A percentile compares a stretch with the other conserved stretches of the same genome.
Conservation (phyloP, 2,329 filamentous ascomycete species). For the Botrytis aclada region DNA sequence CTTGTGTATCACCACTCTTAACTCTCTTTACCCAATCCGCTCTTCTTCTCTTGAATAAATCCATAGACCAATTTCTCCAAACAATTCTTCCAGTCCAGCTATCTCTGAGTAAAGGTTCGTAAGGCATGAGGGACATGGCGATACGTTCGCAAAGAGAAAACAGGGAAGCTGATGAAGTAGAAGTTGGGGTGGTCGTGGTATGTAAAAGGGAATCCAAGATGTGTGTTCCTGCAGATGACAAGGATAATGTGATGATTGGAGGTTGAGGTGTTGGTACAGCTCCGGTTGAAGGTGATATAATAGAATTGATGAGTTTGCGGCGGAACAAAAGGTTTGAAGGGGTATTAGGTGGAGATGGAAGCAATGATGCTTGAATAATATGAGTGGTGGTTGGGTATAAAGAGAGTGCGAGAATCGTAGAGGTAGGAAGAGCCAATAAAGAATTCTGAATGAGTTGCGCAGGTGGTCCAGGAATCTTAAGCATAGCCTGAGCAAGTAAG, state of each 20-base stretch:
- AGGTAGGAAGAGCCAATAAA: slow-evolving; percentile 57
- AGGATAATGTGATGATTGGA: slow-evolving; percentile 39
- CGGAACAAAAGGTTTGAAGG: slow-evolving; percentile 61
- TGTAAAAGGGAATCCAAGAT: slow-evolving; percentile 64
- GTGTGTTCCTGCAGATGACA: slow-evolving; percentile 62
- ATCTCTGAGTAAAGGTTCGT: slow-evolving; percentile 60
- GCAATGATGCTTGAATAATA: slow-evolving; percentile 62
- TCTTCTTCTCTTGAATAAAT: slow-evolving; percentile 62
- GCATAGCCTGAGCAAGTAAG: slow-evolving; percentile 75
- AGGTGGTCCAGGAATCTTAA: slow-evolving; percentile 67
- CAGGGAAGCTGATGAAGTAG: slow-evolving; percentile 39
- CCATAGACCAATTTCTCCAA: slow-evolving; percentile 73
- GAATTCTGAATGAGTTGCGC: slow-evolving; percentile 70
- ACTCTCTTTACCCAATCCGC: slow-evolving; percentile 62
- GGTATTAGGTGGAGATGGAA: slow-evolving; percentile 46
- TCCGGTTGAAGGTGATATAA: slow-evolving; percentile 42
- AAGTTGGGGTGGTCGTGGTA: slow-evolving; percentile 26
- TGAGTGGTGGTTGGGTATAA: slow-evolving; percentile 50
- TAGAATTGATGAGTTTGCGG: slow-evolving; percentile 58
- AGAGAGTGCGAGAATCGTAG: slow-evolving; percentile 61
- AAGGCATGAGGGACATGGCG: slow-evolving; percentile 57
- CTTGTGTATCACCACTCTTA: not conserved
- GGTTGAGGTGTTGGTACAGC: slow-evolving; percentile 9
- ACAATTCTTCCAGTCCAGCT: slow-evolving; percentile 63
- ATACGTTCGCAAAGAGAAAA: slow-evolving; percentile 67